Conservation (phyloP, 495 filamentous ascomycete genomes). For the Hypoxylon crocopeplum region DNA sequence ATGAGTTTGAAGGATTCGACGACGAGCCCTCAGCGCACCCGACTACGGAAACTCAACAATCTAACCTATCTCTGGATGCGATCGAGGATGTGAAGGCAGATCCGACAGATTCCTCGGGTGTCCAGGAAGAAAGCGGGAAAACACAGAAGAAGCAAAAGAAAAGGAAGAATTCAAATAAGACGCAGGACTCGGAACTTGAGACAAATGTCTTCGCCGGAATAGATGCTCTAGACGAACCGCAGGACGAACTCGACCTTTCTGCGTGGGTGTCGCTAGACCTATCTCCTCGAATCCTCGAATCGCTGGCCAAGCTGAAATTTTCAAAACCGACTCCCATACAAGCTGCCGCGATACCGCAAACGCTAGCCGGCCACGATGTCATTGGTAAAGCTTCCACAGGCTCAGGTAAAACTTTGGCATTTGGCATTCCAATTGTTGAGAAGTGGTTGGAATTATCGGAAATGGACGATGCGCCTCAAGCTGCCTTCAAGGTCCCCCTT, state of each 20-base stretch:
- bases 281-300: conserved; percentile 68
- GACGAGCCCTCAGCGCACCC: conserved; percentile 39
- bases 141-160: conserved; percentile 52
- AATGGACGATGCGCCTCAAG: conserved; percentile 46
- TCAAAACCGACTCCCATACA: conserved; percentile 82
- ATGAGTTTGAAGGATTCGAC: conserved; percentile 64
- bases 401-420: conserved; percentile 85
- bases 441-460: conserved; percentile 58
- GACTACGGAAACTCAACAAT: not conserved
- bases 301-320: conserved; percentile 82
- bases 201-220: conserved; percentile 50
- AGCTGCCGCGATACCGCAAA: conserved; percentile 75
- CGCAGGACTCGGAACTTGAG: conserved; percentile 44
- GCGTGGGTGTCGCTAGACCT: conserved; percentile 78
- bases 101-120: not conserved
- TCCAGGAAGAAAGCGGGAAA: conserved; percentile 37
- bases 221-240: conserved; percentile 46
- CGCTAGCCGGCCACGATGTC: conserved; percentile 74
- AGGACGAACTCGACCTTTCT: conserved; percentile 65
- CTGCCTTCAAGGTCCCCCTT: conserved; percentile 60
- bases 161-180: conserved; percentile 43
- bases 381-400: conserved; percentile 84
- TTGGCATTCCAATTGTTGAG: conserved; percentile 80
- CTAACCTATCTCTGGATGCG: conserved; percentile 5
- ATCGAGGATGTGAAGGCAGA: conserved; percentile 20